These are phyloP conservation scores for Neofusicoccum cordaticola DNA, from an alignment of 2,329 filamentous ascomycete genomes.

Conservation along the genomic window DNA sequence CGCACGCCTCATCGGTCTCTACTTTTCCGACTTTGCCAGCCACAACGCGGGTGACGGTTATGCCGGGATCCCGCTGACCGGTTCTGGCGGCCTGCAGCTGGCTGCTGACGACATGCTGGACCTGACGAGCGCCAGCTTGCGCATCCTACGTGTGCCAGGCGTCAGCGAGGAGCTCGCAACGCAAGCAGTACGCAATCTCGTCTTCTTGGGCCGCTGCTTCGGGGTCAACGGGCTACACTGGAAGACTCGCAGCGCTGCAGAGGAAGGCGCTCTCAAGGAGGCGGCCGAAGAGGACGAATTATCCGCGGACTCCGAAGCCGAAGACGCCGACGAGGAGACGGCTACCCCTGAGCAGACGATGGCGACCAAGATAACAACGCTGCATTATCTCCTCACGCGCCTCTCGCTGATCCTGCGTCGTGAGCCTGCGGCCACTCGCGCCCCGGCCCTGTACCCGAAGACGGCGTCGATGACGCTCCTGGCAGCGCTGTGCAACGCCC, in stretches of 20 bases:
- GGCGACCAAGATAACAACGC: constrained; percentile 44
- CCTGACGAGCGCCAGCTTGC: constrained; percentile 56
- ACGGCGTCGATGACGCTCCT: constrained; percentile 72
- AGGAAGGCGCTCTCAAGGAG: constrained; percentile 42
- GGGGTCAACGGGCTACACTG: constrained; percentile 56
- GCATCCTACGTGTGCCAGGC: constrained; percentile 60
- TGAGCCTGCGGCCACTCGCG: constrained; percentile 61
- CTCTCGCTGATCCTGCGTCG: constrained; percentile 76
- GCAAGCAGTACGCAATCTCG: constrained; percentile 75
- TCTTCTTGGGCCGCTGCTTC: constrained; percentile 72
- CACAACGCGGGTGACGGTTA: constrained; percentile 56
- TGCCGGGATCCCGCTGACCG: constrained; percentile 59
- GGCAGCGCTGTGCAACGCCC: constrained; percentile 63
- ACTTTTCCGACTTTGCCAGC: constrained; percentile 74
- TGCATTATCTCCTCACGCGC: constrained; percentile 76
- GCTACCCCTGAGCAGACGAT: constrained; percentile 18
- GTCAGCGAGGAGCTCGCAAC: constrained; percentile 72
- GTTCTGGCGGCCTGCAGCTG: constrained; percentile 69
- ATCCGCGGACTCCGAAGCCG: constrained; percentile 34
- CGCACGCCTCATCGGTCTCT: constrained; percentile 70
- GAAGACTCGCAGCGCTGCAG: constrained; percentile 44
- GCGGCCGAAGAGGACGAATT: constrained; percentile 48
- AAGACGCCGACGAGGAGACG: constrained; percentile 30
- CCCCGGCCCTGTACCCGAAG: constrained; percentile 68
- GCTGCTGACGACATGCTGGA: constrained; percentile 62